Conservation (phyloP, 2,329 filamentous ascomycete genomes). For the Massarina eburnea region DNA sequence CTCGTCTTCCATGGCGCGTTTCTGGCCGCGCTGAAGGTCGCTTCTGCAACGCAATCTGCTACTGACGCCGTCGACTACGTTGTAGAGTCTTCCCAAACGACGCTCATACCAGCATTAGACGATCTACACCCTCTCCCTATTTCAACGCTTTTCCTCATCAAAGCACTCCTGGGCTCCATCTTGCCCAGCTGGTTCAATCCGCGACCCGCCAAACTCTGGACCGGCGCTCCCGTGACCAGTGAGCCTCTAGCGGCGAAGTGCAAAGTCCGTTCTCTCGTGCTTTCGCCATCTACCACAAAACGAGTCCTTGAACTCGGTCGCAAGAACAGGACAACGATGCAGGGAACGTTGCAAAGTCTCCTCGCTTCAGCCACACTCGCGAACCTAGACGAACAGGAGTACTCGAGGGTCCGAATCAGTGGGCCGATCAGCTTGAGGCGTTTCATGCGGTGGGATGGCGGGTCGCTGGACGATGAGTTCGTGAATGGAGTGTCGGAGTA, state of each 20-base stretch:
- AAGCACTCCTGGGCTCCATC: slow-evolving; percentile 36
- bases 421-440: slow-evolving; percentile 44
- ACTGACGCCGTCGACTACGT: slow-evolving; percentile 5
- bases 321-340: slow-evolving; percentile 45
- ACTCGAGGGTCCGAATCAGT: slow-evolving; percentile 32
- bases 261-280: slow-evolving; percentile 31
- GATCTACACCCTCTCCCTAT: slow-evolving; percentile 44
- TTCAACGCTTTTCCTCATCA: slow-evolving; percentile 39
- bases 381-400: slow-evolving; percentile 28
- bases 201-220: slow-evolving; percentile 22
- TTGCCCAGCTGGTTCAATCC: slow-evolving; percentile 27
- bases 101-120: slow-evolving; percentile 47
- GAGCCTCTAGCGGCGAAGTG: slow-evolving; percentile 7
- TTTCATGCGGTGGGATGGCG: slow-evolving; percentile 29
- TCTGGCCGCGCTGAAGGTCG: slow-evolving; percentile 36
- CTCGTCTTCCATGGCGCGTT: slow-evolving; percentile 50
- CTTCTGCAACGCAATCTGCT: slow-evolving; percentile 13
- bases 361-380: slow-evolving; percentile 44
- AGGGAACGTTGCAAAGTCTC: slow-evolving; percentile 43
- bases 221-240: slow-evolving; percentile 20
- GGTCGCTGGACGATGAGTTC: slow-evolving; percentile 29
- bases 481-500: slow-evolving; percentile 26
- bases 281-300: slow-evolving; percentile 34
- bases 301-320: slow-evolving; percentile 39
- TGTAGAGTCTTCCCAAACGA: slow-evolving; percentile 11